Evolutionary conservation across 1,139 yeast species (phyloP).

Genomic region (Pichia sp.): DNA sequence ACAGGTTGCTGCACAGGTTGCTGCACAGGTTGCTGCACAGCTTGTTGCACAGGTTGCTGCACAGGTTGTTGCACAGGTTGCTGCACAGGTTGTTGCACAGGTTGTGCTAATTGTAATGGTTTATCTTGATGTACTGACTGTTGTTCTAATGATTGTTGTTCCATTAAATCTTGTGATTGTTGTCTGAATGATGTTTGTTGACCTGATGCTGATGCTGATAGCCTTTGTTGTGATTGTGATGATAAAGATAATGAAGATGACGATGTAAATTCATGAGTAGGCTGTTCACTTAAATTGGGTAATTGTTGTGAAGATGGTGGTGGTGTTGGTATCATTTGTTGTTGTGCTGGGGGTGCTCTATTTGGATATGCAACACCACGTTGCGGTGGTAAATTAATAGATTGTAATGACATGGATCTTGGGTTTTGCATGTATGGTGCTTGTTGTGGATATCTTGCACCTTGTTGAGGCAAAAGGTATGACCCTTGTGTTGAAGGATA

Average conservation of each 20-base stretch:
- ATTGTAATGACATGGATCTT: slow-evolving; percentile 27
- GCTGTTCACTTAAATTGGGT: not conserved
- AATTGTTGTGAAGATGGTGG: not conserved
- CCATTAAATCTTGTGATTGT: too few relatives aligned
- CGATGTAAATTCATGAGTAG: not conserved
- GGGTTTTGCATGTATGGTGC: slow-evolving; percentile 16
- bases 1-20: not conserved
- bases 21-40: too few relatives aligned
- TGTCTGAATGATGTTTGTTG: not conserved
- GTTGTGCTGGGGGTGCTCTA: not conserved
- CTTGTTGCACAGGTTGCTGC: too few relatives aligned
- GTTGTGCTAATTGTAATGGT: too few relatives aligned
- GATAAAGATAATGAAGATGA: not conserved
- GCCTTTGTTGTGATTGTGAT: not conserved
- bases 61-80: too few relatives aligned
- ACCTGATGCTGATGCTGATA: not conserved
- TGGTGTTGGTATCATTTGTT: not conserved
- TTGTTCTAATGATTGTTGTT: too few relatives aligned
- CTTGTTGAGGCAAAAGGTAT: not conserved
- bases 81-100: too few relatives aligned
- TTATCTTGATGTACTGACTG: too few relatives aligned
- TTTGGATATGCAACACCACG: not conserved
- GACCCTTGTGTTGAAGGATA: not conserved
- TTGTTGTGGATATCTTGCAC: not conserved
- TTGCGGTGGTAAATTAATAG: not conserved